Percentiles rank a stretch among this genome's conserved stretches.
phyloP scores from a whole-genome alignment of 306 rosid genomes.

The Malus orientalis region DNA sequence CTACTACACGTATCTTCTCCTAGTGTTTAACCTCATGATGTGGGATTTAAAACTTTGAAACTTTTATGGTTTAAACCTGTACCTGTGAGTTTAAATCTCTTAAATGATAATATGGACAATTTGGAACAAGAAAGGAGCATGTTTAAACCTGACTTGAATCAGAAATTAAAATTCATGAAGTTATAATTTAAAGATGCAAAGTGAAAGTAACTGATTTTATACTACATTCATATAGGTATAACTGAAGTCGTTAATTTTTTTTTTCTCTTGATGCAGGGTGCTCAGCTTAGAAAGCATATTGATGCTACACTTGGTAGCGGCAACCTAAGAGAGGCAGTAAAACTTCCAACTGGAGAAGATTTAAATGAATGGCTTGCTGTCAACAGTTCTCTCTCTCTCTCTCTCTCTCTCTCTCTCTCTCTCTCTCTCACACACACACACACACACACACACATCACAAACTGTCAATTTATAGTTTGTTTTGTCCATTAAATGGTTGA shows the following conservation, averaged over 20 bases:
- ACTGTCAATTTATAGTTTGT: not conserved
- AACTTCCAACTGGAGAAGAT: slow-evolving; percentile 99
- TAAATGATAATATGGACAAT: not conserved
- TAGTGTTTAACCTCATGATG: not conserved
- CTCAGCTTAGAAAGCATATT: slow-evolving; percentile 94
- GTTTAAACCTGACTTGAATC: not conserved
- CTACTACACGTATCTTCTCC: not conserved
- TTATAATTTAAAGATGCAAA: not conserved
- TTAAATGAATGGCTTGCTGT: slow-evolving; percentile 99
- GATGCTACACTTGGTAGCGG: slow-evolving; percentile 99
- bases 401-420: slow-evolving; percentile 9
- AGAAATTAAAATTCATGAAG: not conserved
- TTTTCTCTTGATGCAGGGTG: slow-evolving; percentile 61
- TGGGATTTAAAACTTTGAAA: not conserved
- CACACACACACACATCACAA: not conserved
- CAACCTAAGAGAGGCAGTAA: slow-evolving; percentile 98
- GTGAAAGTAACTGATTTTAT: not conserved
- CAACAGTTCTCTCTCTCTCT: slow-evolving; percentile 49
- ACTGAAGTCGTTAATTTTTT: not conserved
- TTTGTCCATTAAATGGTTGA: not conserved
- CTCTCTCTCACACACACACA: slow-evolving; percentile 14
- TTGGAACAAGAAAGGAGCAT: not conserved
- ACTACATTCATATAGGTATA: not conserved
- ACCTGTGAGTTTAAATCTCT: not conserved
- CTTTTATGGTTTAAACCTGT: not conserved